Evolutionary conservation across 2,329 filamentous ascomycete species (phyloP).

Genomic region (Cordyceps militaris): DNA sequence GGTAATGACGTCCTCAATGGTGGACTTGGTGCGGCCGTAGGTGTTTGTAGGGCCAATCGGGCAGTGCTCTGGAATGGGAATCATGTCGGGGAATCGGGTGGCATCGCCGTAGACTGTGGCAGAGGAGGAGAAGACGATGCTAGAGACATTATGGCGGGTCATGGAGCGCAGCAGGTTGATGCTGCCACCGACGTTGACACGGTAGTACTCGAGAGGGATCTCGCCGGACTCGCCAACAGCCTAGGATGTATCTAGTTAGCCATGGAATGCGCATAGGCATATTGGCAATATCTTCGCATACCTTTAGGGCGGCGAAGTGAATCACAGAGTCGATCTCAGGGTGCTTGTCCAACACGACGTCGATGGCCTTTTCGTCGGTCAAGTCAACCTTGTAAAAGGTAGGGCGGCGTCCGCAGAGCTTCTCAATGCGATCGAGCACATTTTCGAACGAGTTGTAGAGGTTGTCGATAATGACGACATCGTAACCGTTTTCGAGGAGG

Average conservation of each 20-base stretch:
- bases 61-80: slow-evolving; percentile 95
- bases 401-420: slow-evolving; percentile 83
- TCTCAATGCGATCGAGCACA: slow-evolving; percentile 88
- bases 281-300: slow-evolving; percentile 28
- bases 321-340: slow-evolving; percentile 96
- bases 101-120: slow-evolving; percentile 98
- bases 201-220: slow-evolving; percentile 95
- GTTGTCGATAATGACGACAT: slow-evolving; percentile 94
- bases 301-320: slow-evolving; percentile 97
- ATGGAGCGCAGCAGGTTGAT: slow-evolving; percentile 81
- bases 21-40: slow-evolving; percentile 93
- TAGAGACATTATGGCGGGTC: slow-evolving; percentile 82
- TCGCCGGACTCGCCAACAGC: slow-evolving; percentile 93
- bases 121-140: slow-evolving; percentile 97
- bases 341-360: slow-evolving; percentile 81
- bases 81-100: slow-evolving; percentile 94
- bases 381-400: slow-evolving; percentile 81
- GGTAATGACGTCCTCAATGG: slow-evolving; percentile 84
- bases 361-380: slow-evolving; percentile 74
- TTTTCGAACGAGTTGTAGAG: slow-evolving; percentile 95
- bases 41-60: slow-evolving; percentile 95
- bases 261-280: slow-evolving; percentile 13
- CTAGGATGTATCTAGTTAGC: slow-evolving; percentile 35
- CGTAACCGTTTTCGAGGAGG: slow-evolving; percentile 88
- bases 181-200: slow-evolving; percentile 91